phyloP scores from a whole-genome alignment of 306 rosid species.

The Senna siamea region DNA sequence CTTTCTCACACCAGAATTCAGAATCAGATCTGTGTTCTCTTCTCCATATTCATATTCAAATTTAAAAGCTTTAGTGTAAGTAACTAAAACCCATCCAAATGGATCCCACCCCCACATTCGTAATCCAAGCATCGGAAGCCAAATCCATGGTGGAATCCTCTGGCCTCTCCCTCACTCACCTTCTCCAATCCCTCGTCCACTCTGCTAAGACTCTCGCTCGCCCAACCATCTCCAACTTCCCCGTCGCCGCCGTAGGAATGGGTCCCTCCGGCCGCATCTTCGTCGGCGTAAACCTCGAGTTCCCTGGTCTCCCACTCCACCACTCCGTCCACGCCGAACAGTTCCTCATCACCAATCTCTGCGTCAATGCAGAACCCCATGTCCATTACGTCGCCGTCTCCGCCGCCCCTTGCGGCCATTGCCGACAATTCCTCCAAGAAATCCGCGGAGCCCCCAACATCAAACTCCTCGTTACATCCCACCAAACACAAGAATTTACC shows the following conservation, averaged over 20 bases:
- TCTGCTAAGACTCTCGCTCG: constrained; percentile 74
- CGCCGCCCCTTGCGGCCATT: constrained; percentile 93
- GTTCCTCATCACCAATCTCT: constrained; percentile 81
- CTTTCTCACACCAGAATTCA: no score
- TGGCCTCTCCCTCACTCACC: constrained; percentile 41
- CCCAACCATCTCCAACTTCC: constrained; percentile 77
- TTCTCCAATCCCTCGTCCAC: constrained; percentile 67
- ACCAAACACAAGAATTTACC: constrained; percentile 35
- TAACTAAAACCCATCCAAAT: no score
- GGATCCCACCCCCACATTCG: constrained; percentile 49
- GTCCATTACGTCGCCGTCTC: constrained; percentile 73
- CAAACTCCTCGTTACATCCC: constrained; percentile 59
- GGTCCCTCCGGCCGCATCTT: constrained; percentile 84
- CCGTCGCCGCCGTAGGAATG: constrained; percentile 72
- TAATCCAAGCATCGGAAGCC: constrained; percentile 69
- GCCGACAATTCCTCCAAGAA: constrained; percentile 95
- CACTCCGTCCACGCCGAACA: constrained; percentile 96
- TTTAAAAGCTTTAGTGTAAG: no score
- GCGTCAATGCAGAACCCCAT: constrained; percentile 55
- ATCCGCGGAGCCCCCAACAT: constrained; percentile 63
- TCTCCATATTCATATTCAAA: neutral
- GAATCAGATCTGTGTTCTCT: no score
- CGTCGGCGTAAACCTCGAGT: constrained; percentile 89
- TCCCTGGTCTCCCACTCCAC: constrained; percentile 88
- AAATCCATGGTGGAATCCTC: constrained; percentile 52